phyloP scores from a whole-genome alignment of 2,329 filamentous ascomycete species.

The Sclerotinia spermophila region DNA sequence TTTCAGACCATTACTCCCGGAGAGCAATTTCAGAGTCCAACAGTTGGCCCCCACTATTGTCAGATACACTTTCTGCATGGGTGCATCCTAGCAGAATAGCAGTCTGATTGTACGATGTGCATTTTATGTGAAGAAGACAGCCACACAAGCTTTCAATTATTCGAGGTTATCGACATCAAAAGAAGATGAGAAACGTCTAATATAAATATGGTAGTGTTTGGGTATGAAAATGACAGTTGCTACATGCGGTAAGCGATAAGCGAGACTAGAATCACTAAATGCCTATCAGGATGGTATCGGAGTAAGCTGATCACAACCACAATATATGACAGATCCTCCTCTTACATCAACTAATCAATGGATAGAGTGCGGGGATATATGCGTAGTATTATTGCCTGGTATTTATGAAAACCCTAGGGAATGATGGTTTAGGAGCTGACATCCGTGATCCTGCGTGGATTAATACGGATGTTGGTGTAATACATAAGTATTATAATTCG shows the following conservation, averaged over 20 bases:
- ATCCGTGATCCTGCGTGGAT: background rate
- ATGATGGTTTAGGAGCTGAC: background rate
- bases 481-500: background rate
- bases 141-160: background rate
- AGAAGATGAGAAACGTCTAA: background rate
- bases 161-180: background rate
- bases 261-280: background rate
- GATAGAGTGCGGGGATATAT: background rate
- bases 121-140: background rate
- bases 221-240: background rate
- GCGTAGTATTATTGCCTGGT: background rate
- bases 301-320: background rate
- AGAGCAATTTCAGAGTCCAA: background rate
- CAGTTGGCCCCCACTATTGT: background rate
- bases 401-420: background rate
- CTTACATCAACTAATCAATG: background rate
- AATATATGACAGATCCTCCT: background rate
- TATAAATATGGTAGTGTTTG: background rate
- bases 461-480: background rate
- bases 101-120: background rate
- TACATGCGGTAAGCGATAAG: background rate
- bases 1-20: background rate
- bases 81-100: background rate
- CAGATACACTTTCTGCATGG: no score
- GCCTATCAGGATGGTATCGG: background rate